Percentiles rank a stretch among this genome's conserved stretches.
Evolutionary conservation across 805 yeast species (phyloP).

Genomic region (Nakazawaea holstii): DNA sequence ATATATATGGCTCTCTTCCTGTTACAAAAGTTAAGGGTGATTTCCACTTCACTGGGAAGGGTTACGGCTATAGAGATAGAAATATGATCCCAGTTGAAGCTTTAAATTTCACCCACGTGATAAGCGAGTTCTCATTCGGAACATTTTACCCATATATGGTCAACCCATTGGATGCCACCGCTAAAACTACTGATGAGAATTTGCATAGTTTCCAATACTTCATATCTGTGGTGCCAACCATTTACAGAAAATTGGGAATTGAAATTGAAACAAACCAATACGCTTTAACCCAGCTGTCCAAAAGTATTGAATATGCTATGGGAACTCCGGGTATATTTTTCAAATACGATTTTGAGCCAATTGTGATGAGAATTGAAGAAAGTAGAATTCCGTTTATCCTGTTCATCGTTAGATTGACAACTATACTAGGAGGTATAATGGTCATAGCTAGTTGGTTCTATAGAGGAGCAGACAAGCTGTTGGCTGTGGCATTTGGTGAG

Average conservation of each 20-base stretch:
- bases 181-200: slow-evolving; percentile 45
- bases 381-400: slow-evolving; percentile 69
- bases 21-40: slow-evolving; percentile 85
- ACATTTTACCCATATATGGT: slow-evolving; percentile 79
- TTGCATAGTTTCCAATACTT: slow-evolving; percentile 57
- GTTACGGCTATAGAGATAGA: slow-evolving; percentile 54
- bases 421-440: slow-evolving; percentile 78
- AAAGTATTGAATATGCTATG: slow-evolving; percentile 16
- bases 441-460: slow-evolving; percentile 65
- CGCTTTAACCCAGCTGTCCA: slow-evolving; percentile 49
- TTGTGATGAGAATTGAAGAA: slow-evolving; percentile 65
- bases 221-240: slow-evolving; percentile 79
- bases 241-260: slow-evolving; percentile 65
- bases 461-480: slow-evolving; percentile 48
- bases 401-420: slow-evolving; percentile 72
- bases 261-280: slow-evolving; percentile 81
- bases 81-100: slow-evolving; percentile 41
- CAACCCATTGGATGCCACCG: slow-evolving; percentile 84
- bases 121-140: slow-evolving; percentile 87
- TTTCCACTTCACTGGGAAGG: slow-evolving; percentile 77
- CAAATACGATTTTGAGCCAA: slow-evolving; percentile 85
- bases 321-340: slow-evolving; percentile 75
- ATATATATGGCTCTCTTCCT: slow-evolving; percentile 75
- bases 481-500: slow-evolving; percentile 52
- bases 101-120: slow-evolving; percentile 77